These are phyloP conservation scores for Athelia psychrophila DNA, from an alignment of 1,284 basidiomycete species.

Conservation along the genomic window DNA sequence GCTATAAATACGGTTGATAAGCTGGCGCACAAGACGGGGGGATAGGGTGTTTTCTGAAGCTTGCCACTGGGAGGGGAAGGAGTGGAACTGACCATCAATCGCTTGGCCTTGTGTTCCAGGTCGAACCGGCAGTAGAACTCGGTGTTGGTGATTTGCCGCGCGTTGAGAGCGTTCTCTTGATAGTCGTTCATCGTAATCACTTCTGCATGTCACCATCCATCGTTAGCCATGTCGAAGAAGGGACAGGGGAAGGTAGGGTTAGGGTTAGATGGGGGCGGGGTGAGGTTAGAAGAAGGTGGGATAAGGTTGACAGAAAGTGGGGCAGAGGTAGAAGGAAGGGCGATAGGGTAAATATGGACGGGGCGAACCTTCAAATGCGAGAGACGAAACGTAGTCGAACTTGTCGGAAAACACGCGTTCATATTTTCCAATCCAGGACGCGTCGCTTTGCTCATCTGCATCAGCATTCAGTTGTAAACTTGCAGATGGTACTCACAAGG, in stretches of 20 bases:
- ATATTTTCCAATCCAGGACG: slow-evolving; percentile 29
- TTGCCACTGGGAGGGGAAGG: too few species aligned
- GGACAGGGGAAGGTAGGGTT: too few species aligned
- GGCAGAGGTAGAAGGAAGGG: too few species aligned
- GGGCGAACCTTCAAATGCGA: slow-evolving; percentile 40
- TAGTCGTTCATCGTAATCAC: slow-evolving; percentile 27
- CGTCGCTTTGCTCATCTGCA: slow-evolving; percentile 26
- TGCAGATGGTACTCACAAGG: slow-evolving; percentile 35
- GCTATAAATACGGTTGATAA: background rate
- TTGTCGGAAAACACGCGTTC: slow-evolving; percentile 46
- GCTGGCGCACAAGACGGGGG: background rate
- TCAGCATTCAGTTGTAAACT: background rate
- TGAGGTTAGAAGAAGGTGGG: background rate
- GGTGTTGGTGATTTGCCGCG: slow-evolving; percentile 29
- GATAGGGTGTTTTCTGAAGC: too few species aligned
- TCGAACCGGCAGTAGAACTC: slow-evolving; percentile 41
- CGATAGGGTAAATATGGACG: too few species aligned
- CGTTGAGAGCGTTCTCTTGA: slow-evolving; percentile 29
- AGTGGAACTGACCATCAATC: slow-evolving; percentile 27
- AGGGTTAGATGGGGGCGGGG: background rate
- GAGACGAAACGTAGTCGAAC: slow-evolving; percentile 36
- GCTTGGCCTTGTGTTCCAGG: slow-evolving; percentile 29
- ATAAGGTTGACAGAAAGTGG: slow-evolving; percentile 6
- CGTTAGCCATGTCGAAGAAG: background rate
- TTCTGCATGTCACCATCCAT: slow-evolving; percentile 16